phyloP scores from a whole-genome alignment of 768 basidiomycete species.

The Clathrus columnatus region DNA sequence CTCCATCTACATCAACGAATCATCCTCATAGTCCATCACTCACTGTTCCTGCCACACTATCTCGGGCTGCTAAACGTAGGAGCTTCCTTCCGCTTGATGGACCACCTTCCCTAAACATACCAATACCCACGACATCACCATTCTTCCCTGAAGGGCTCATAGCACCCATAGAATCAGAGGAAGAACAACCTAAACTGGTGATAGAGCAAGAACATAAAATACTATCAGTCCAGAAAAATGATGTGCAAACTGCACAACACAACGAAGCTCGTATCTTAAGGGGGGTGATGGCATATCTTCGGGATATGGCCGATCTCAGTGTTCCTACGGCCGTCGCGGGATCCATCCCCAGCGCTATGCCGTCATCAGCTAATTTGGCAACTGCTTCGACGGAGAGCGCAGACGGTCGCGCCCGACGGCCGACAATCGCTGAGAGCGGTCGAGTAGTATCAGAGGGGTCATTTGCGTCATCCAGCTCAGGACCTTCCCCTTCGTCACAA shows the following conservation, averaged over 20 bases:
- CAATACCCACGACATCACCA: constrained; percentile 52
- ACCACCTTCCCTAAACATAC: constrained; percentile 50
- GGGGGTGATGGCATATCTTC: constrained; percentile 91
- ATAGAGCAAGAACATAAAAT: constrained; percentile 12
- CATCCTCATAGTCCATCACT: background rate
- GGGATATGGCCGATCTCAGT: constrained; percentile 90
- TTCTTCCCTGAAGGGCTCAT: constrained; percentile 45
- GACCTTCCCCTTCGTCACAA: constrained; percentile 33
- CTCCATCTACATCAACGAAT: background rate
- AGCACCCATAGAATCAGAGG: constrained; percentile 16
- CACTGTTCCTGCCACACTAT: background rate
- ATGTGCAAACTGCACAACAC: constrained; percentile 65
- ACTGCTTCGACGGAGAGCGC: background rate
- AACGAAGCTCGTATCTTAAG: constrained; percentile 73
- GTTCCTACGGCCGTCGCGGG: constrained; percentile 41
- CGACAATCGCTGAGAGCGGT: constrained; percentile 53
- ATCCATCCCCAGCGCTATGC: constrained; percentile 39
- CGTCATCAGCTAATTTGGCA: constrained; percentile 22
- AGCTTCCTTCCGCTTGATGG: constrained; percentile 85
- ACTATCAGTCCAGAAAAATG: constrained; percentile 34
- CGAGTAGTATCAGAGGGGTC: constrained; percentile 43
- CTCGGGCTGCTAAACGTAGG: constrained; percentile 58
- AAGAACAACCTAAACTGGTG: background rate
- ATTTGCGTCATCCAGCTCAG: constrained; percentile 25
- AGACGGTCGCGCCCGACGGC: constrained; percentile 50